These are phyloP conservation scores for Fusarium beomiforme DNA, from an alignment of 2,329 filamentous ascomycete genomes.

Conservation along the genomic window DNA sequence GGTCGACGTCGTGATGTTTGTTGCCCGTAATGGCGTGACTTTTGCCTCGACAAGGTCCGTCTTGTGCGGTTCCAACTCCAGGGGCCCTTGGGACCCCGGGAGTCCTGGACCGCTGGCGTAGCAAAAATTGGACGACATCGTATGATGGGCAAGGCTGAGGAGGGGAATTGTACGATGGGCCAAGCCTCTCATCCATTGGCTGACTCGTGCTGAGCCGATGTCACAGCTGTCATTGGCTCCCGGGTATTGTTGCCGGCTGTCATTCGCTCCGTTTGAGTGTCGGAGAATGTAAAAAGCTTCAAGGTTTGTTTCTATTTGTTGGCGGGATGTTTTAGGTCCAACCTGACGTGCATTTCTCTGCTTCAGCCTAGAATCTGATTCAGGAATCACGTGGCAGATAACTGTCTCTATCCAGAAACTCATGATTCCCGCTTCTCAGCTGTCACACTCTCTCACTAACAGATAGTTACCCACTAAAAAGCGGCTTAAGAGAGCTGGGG, in stretches of 20 bases:
- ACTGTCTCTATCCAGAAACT: background rate
- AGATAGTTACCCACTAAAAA: background rate
- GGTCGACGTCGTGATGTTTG: slow-evolving; percentile 43
- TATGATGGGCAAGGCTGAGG: slow-evolving; percentile 53
- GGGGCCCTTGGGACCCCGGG: slow-evolving; percentile 39
- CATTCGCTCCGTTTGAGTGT: slow-evolving; percentile 24
- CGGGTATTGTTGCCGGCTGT: slow-evolving; percentile 6
- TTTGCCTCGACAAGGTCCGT: slow-evolving; percentile 40
- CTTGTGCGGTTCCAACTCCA: slow-evolving; percentile 37
- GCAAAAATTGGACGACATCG: slow-evolving; percentile 48
- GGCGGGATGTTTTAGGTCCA: slow-evolving; percentile 2
- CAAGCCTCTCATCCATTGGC: slow-evolving; percentile 39
- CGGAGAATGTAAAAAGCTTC: slow-evolving; percentile 11
- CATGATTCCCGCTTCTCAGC: slow-evolving; percentile 11
- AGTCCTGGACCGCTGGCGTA: slow-evolving; percentile 42
- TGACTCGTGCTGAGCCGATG: slow-evolving; percentile 18
- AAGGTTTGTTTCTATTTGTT: slow-evolving; percentile 25
- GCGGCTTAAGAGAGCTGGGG: slow-evolving; percentile 13
- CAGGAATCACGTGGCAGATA: slow-evolving; percentile 15
- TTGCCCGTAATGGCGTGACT: slow-evolving; percentile 45
- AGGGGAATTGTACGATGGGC: slow-evolving; percentile 48
- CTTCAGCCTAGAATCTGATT: background rate
- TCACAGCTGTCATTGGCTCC: slow-evolving; percentile 24
- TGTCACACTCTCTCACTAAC: slow-evolving; percentile 14
- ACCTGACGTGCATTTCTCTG: background rate